Conservation (phyloP, 2,329 filamentous ascomycete genomes). For the Zymoseptoria tritici region DNA sequence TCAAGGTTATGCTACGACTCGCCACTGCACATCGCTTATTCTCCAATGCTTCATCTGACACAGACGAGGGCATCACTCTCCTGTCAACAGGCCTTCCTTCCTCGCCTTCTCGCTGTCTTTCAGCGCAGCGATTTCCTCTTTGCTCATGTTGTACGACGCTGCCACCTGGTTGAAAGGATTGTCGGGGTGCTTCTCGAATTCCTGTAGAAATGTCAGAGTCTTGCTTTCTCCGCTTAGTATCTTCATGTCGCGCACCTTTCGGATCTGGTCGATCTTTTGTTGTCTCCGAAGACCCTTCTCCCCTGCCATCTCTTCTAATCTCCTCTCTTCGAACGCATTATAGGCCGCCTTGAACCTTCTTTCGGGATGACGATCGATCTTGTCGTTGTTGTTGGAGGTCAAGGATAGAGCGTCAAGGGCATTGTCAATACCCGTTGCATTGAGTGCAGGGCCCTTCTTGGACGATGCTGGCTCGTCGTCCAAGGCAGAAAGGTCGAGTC, state of each 20-base stretch:
- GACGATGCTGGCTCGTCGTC: constrained; percentile 45
- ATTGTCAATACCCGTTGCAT: constrained; percentile 85
- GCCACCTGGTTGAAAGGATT: constrained; percentile 90
- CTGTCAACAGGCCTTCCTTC: constrained; percentile 24
- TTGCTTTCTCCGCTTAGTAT: neutral
- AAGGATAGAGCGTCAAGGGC: constrained; percentile 79
- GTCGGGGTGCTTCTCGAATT: constrained; percentile 90
- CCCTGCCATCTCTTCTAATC: constrained; percentile 75
- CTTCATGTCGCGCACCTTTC: constrained; percentile 43
- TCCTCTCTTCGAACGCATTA: constrained; percentile 69
- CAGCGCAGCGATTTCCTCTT: constrained; percentile 65
- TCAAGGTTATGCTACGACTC: no score
- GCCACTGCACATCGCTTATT: neutral
- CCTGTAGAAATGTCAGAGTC: constrained; percentile 34
- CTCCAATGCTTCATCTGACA: neutral
- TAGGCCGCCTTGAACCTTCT: constrained; percentile 80
- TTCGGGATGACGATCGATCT: constrained; percentile 85
- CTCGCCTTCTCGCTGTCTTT: constrained; percentile 36
- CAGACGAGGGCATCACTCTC: constrained; percentile 2
- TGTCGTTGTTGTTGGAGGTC: constrained; percentile 49
- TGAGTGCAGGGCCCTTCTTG: constrained; percentile 54
- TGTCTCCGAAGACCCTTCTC: constrained; percentile 75
- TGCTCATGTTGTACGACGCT: constrained; percentile 67
- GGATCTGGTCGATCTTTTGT: constrained; percentile 75
- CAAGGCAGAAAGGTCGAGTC: constrained; percentile 68